Conservation (phyloP, 768 basidiomycete species). For the Clathrus columnatus region DNA sequence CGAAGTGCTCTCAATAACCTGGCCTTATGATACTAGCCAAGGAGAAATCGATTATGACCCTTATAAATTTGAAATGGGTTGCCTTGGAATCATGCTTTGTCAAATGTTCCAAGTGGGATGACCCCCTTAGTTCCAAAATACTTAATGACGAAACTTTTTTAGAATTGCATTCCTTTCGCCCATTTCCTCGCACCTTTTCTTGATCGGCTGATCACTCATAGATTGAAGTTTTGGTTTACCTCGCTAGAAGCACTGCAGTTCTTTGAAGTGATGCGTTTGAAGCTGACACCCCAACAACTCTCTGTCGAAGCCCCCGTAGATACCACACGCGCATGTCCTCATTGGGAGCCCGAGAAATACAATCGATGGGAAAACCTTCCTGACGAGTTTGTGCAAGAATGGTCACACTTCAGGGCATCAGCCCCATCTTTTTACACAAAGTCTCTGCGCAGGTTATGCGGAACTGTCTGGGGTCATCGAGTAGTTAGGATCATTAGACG, state of each 20-base stretch:
- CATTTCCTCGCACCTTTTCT: constrained; percentile 23
- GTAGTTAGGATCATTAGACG: background rate
- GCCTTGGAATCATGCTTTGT: constrained; percentile 18
- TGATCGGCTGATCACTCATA: constrained; percentile 21
- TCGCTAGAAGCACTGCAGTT: constrained; percentile 21
- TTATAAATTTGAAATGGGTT: constrained; percentile 21
- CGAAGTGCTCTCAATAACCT: background rate
- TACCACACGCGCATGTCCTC: background rate
- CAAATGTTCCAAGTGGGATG: background rate
- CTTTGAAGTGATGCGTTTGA: constrained; percentile 12
- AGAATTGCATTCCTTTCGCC: constrained; percentile 15
- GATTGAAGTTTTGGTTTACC: constrained; percentile 18
- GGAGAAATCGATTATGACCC: constrained; percentile 22
- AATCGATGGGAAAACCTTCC: background rate
- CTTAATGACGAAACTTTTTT: background rate
- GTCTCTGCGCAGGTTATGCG: background rate
- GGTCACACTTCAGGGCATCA: background rate
- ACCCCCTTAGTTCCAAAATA: background rate
- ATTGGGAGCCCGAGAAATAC: background rate
- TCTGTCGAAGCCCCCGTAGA: background rate
- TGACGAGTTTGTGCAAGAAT: background rate
- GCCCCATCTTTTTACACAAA: background rate
- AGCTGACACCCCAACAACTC: background rate
- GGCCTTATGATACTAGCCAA: constrained; percentile 14
- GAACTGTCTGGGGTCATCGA: background rate